A percentile compares a stretch with the other conserved stretches of the same genome.
Evolutionary conservation across 2,329 filamentous ascomycete species (phyloP).

Genomic region (Venturia pyrina): DNA sequence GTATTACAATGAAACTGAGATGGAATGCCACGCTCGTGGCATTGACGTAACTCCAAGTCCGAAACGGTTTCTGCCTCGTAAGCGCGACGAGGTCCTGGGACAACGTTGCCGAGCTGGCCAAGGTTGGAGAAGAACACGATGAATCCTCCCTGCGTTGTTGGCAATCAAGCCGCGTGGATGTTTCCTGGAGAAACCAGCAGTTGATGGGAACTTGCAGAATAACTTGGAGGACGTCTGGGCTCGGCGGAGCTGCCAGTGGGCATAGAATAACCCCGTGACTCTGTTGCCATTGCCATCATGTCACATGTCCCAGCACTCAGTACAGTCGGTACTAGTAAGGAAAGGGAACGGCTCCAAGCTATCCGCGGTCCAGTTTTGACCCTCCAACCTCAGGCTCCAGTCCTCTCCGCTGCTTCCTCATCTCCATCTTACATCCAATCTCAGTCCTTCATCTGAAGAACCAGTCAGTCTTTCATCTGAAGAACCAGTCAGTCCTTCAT

Average conservation of each 20-base stretch:
- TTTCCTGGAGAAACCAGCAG: background rate
- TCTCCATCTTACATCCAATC: background rate
- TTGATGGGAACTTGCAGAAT: background rate
- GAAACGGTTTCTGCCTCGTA: constrained; percentile 2
- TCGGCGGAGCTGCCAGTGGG: background rate
- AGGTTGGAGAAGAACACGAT: background rate
- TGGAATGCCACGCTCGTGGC: background rate
- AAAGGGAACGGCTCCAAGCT: background rate
- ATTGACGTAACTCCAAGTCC: background rate
- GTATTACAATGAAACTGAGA: background rate
- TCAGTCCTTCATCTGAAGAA: background rate
- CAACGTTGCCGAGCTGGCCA: background rate
- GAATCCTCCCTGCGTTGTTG: background rate
- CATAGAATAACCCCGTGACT: background rate
- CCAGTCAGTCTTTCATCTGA: background rate
- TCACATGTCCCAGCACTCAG: too few species aligned
- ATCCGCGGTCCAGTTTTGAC: background rate
- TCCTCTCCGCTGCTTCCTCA: background rate
- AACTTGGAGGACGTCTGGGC: background rate
- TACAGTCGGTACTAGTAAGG: too few species aligned
- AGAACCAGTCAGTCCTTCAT: background rate
- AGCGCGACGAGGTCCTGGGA: background rate
- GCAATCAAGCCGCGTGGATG: background rate
- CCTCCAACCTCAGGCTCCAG: background rate
- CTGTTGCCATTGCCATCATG: background rate